phyloP scores from a whole-genome alignment of 2,329 filamentous ascomycete species.

The Aaosphaeria pasadenensis region DNA sequence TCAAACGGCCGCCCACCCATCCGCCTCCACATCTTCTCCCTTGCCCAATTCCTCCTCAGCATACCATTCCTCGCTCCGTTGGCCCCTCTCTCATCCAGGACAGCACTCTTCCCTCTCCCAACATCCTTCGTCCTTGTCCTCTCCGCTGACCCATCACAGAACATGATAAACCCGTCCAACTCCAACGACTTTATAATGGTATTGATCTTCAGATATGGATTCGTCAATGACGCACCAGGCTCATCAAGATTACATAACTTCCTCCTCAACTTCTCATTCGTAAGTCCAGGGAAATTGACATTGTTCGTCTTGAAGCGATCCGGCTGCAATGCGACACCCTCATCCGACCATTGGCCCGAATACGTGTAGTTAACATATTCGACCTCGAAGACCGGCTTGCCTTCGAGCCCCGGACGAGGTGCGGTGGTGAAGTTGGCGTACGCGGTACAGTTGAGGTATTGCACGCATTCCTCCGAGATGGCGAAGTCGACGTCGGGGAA shows the following conservation, averaged over 20 bases:
- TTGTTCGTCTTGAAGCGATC: constrained; percentile 11
- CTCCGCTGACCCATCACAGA: constrained; percentile 16
- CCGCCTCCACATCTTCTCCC: constrained; percentile 13
- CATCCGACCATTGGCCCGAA: constrained; percentile 11
- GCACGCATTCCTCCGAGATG: constrained; percentile 20
- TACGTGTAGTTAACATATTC: constrained; percentile 22
- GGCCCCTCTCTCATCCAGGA: neutral
- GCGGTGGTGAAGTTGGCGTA: constrained; percentile 21
- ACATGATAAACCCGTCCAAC: constrained; percentile 18
- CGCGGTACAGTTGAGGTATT: constrained; percentile 17
- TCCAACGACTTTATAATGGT: constrained; percentile 18
- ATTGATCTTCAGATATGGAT: constrained; percentile 18
- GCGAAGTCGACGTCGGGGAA: constrained; percentile 22
- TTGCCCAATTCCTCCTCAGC: constrained; percentile 10
- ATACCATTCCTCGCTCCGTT: neutral
- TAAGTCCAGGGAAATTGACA: constrained; percentile 15
- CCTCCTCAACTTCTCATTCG: constrained; percentile 14
- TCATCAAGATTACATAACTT: constrained; percentile 19
- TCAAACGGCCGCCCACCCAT: constrained; percentile 9
- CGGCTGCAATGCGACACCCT: constrained; percentile 14
- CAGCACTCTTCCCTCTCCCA: neutral
- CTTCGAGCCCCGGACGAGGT: constrained; percentile 7
- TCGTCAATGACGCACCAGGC: constrained; percentile 10
- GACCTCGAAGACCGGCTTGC: constrained; percentile 22
- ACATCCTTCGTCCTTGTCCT: constrained; percentile 17